phyloP scores from a whole-genome alignment of 768 basidiomycete genomes.

The Panaeolus cyanescens region DNA sequence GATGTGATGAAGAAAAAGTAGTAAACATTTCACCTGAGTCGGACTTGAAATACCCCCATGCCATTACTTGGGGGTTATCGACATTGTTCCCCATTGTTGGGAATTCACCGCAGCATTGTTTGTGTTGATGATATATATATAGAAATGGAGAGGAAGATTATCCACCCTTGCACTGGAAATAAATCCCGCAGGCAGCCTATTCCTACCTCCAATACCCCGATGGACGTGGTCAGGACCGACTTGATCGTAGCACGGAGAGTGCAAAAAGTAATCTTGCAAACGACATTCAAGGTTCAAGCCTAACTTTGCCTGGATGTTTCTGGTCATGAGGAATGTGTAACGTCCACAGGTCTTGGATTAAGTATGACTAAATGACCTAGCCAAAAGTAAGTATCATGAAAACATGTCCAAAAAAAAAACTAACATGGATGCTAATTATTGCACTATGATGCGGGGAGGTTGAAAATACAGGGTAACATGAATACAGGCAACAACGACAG shows the following conservation, averaged over 20 bases:
- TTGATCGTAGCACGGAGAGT: too few species aligned
- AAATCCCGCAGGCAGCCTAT: neutral
- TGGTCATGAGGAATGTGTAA: too few species aligned
- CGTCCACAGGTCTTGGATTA: too few species aligned
- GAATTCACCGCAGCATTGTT: neutral
- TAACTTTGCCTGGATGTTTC: too few species aligned
- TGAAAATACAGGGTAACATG: constrained; percentile 19
- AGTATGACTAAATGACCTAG: neutral
- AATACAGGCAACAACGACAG: constrained; percentile 22
- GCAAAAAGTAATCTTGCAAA: too few species aligned
- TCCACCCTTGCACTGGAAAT: neutral
- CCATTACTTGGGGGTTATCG: neutral
- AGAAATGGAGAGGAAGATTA: neutral
- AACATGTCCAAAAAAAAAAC: neutral
- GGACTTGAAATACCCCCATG: neutral
- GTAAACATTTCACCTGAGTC: too few species aligned
- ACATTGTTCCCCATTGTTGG: neutral
- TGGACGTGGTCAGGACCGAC: neutral
- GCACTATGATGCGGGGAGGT: constrained; percentile 17
- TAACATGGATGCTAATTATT: constrained; percentile 20
- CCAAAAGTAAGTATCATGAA: neutral
- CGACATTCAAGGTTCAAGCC: too few species aligned
- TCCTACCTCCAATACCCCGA: neutral
- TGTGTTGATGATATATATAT: neutral
- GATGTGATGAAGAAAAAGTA: too few species aligned